Evolutionary conservation across 2,329 filamentous ascomycete genomes (phyloP), one percentile per base, ranked within the genome.

Genomic region (Ophiostoma montium): DNA sequence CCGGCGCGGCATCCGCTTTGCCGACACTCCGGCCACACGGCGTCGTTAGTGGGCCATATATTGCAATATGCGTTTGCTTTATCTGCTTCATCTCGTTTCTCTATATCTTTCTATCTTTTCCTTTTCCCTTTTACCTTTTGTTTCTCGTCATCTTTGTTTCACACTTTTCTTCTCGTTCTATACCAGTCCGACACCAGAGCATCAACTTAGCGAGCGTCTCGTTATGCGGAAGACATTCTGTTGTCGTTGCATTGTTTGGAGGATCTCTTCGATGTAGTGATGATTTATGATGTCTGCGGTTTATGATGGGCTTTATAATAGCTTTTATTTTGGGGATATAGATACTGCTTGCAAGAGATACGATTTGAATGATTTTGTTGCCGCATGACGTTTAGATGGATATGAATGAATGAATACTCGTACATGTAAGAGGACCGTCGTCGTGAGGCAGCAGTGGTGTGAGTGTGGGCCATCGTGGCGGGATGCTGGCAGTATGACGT

Each of bases 1-100:
- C 19, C 68, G 71, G 52, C 70, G 72, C 35, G 76, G 76, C 3
- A 82, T 82, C 53, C 67, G 78, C 21, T 82, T 82, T 59, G 78
- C 76, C 3, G 78, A 81, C 21, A 57, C 55, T 16, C 63, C 65
- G 7, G 54, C 54, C 19, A 41, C 39, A 3, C 35, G 39, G 19
- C 35, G 41, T n/a, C n/a, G 19, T 31, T 31, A 21, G 27, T 50
- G 21, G 46, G n/a, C 9, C 19, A 3, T 12, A 11, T n/a, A n/a
- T n/a, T n/a, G n/a, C n/a, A n/a, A n/a, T n/a, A n/a, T n/a, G 7
- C 16, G 5, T 30, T 19, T 27, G 7, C 5, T 31, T n/a, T 19
- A 10, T 23, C 3, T 10, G 27, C 9, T 16, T 27, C 16, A 18
- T 43, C 6, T 10, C 21, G 35, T 21, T n/a, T 36, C n/a, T 30